phyloP scores from a whole-genome alignment of 495 filamentous ascomycete species.

The Terfezia claveryi region DNA sequence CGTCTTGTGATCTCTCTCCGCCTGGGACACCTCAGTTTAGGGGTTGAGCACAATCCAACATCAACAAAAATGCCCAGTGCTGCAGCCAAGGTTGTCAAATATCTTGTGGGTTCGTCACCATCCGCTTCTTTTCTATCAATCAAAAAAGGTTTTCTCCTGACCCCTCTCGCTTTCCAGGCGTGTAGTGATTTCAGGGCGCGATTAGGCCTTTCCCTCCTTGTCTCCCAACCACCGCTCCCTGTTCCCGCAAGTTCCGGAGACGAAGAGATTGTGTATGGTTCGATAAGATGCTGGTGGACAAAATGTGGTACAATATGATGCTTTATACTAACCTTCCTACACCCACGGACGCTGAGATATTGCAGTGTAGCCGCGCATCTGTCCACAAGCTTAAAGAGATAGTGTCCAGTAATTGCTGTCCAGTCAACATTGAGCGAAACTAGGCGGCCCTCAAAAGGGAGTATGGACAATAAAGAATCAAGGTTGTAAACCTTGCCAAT shows the following conservation, averaged over 20 bases:
- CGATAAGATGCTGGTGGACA: constrained; percentile 17
- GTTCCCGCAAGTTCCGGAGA: not conserved
- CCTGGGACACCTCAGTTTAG: constrained; percentile 18
- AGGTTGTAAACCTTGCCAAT: constrained; percentile 19
- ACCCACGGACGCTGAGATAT: constrained; percentile 18
- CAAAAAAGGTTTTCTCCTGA: constrained; percentile 18
- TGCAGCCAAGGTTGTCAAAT: constrained; percentile 17
- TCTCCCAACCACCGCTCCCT: not conserved
- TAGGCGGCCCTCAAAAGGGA: constrained; percentile 16
- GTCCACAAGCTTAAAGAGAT: constrained; percentile 18
- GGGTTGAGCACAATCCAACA: constrained; percentile 18
- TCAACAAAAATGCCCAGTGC: constrained; percentile 18
- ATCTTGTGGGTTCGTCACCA: constrained; percentile 18
- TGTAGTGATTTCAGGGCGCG: constrained; percentile 18
- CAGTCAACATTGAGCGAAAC: constrained; percentile 18
- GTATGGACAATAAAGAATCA: constrained; percentile 13
- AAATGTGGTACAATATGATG: constrained; percentile 20
- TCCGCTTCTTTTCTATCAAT: constrained; percentile 19
- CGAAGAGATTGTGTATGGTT: constrained; percentile 11
- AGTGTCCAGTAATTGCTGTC: constrained; percentile 18
- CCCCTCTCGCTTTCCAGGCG: constrained; percentile 19
- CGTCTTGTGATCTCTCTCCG: constrained; percentile 16
- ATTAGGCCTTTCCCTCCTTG: constrained; percentile 2
- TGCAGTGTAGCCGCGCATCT: constrained; percentile 17
- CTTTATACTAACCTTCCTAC: constrained; percentile 19